These are phyloP conservation scores for Pyrenopolyporus hunteri DNA, from an alignment of 495 filamentous ascomycete genomes.

Conservation along the genomic window DNA sequence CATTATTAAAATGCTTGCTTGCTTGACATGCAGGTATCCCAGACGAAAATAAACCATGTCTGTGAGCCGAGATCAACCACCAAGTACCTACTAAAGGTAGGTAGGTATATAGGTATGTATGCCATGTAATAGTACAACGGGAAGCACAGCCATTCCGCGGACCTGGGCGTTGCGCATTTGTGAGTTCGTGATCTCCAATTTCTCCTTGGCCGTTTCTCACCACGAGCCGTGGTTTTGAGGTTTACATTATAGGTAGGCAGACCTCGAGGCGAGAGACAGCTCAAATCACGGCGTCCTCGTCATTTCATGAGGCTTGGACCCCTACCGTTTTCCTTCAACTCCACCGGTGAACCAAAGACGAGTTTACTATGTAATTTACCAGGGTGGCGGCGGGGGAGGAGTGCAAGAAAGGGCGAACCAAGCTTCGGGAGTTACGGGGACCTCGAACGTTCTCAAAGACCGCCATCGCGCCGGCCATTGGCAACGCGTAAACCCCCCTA, in stretches of 20 bases:
- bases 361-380: too few species aligned
- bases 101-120: too few species aligned
- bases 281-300: conserved; percentile 13
- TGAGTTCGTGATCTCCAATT: neutral
- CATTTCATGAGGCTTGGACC: conserved; percentile 32
- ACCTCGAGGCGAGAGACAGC: conserved; percentile 2
- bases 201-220: neutral
- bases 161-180: neutral
- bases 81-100: too few species aligned
- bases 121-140: too few species aligned
- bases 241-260: too few species aligned
- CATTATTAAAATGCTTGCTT: neutral
- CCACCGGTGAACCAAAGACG: neutral
- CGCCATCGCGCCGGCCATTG: conserved; percentile 7
- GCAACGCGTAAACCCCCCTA: too few species aligned
- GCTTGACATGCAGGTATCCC: neutral
- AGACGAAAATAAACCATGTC: neutral
- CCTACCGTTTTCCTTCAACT: conserved; percentile 5
- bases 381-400: too few species aligned
- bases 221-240: neutral
- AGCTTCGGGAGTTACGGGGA: conserved; percentile 25
- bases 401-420: conserved; percentile 12
- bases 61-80: too few species aligned
- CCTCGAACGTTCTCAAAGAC: neutral
- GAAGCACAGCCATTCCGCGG: neutral